These are phyloP conservation scores for Populus hybrid DNA, from an alignment of 441 rosid species.

Conservation along the genomic window DNA sequence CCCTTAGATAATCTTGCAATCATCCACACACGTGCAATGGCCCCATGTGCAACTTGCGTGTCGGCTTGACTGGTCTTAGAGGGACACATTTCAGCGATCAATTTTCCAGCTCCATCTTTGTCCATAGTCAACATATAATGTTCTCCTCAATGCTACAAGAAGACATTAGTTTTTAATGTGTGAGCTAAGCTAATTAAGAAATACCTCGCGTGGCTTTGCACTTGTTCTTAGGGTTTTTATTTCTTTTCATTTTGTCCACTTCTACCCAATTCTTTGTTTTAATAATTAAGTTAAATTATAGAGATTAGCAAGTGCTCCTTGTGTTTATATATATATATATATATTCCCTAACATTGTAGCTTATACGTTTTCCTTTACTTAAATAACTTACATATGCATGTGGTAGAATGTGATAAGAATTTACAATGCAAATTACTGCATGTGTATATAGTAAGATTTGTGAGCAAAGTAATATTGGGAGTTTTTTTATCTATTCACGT, in stretches of 20 bases:
- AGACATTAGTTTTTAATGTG: neutral
- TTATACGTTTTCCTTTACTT: neutral
- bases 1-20: slow-evolving; percentile 31
- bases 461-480: neutral
- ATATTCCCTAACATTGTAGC: neutral
- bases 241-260: slow-evolving; percentile 2
- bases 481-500: neutral
- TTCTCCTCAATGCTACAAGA: neutral
- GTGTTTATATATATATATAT: too few relatives aligned
- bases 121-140: neutral
- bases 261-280: neutral
- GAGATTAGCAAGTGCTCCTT: too few relatives aligned
- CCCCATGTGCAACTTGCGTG: slow-evolving; percentile 45
- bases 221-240: slow-evolving; percentile 2
- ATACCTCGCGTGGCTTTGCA: slow-evolving; percentile 4
- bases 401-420: neutral
- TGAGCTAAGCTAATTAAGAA: neutral
- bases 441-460: neutral
- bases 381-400: neutral
- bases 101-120: slow-evolving; percentile 26
- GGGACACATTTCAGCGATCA: slow-evolving; percentile 23
- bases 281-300: neutral
- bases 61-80: slow-evolving; percentile 54
- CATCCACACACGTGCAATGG: slow-evolving; percentile 50
- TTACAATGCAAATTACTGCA: neutral